These are phyloP conservation scores for Mortierella sp. DNA, from an alignment of 371 early-diverging fungal species.

Conservation along the genomic window DNA sequence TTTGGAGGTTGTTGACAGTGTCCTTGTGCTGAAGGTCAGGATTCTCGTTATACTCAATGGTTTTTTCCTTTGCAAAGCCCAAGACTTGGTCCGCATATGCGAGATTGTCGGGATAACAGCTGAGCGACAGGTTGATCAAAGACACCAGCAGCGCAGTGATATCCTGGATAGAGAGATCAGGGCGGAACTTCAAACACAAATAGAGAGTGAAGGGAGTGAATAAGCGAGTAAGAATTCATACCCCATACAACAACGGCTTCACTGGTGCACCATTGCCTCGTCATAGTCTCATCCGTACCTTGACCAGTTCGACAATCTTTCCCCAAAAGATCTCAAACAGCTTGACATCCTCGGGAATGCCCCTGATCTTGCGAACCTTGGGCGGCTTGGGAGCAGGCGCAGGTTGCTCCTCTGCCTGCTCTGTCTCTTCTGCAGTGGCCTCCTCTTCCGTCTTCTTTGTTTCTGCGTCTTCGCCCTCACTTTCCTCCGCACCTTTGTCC, in stretches of 20 bases:
- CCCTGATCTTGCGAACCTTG: conserved; percentile 61
- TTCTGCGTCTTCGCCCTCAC: conserved; percentile 29
- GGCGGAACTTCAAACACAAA: conserved; percentile 71
- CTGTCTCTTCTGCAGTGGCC: conserved; percentile 43
- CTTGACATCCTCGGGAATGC: conserved; percentile 86
- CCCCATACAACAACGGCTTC: background rate
- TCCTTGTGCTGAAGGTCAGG: conserved; percentile 72
- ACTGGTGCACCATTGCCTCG: too few relatives aligned
- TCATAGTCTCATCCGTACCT: conserved; percentile 59
- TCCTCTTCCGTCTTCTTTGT: conserved; percentile 40
- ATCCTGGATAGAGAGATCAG: conserved; percentile 92
- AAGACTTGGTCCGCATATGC: conserved; percentile 91
- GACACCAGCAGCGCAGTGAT: conserved; percentile 88
- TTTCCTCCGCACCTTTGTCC: conserved; percentile 40
- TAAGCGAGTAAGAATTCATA: background rate
- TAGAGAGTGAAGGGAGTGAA: background rate
- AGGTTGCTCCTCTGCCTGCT: conserved; percentile 39
- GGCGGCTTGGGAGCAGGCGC: conserved; percentile 35
- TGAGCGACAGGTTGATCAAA: conserved; percentile 87
- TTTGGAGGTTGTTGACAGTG: conserved; percentile 70
- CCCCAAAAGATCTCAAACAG: conserved; percentile 96
- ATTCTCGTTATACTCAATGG: conserved; percentile 62
- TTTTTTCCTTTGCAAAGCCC: conserved; percentile 80
- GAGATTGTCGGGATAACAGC: conserved; percentile 90
- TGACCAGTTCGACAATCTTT: conserved; percentile 90